A percentile compares a stretch with the other conserved stretches of the same genome.
These are phyloP conservation scores for Chlorella ohadii DNA, from an alignment of 139 green algal species.

Conservation along the genomic window DNA sequence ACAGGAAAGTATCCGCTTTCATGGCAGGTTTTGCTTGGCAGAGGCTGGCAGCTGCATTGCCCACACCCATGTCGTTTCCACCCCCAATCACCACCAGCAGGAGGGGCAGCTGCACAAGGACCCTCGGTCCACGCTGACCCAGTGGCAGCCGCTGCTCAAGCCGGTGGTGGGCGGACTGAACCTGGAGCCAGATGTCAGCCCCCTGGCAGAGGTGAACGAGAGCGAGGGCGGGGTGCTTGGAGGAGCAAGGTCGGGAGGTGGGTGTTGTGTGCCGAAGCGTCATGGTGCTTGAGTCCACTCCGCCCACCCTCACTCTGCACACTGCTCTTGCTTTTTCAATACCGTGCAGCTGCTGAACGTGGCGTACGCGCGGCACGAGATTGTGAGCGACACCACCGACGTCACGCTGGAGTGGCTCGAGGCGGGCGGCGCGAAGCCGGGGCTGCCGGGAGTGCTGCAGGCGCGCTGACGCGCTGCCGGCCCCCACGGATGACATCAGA, in stretches of 20 bases:
- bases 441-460: no score
- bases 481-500: no score
- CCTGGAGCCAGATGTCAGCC: neutral
- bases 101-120: neutral
- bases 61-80: no score
- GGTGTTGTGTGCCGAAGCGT: neutral
- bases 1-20: no score
- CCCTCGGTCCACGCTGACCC: neutral
- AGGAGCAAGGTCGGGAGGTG: no score
- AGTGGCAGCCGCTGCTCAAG: neutral
- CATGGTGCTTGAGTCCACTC: no score
- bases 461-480: no score
- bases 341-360: conserved; percentile 37
- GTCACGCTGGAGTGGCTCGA: conserved; percentile 4
- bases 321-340: no score
- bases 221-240: no score
- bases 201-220: neutral
- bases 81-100: neutral
- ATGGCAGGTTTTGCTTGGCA: no score
- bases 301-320: no score
- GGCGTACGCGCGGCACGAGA: conserved; percentile 13
- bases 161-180: conserved; percentile 2
- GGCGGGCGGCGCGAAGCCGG: neutral
- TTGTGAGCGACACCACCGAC: neutral
- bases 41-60: neutral